A percentile compares a stretch with the other conserved stretches of the same genome.
phyloP scores from a whole-genome alignment of 106 monocot species.

The Acanthochlamys bracteata region DNA sequence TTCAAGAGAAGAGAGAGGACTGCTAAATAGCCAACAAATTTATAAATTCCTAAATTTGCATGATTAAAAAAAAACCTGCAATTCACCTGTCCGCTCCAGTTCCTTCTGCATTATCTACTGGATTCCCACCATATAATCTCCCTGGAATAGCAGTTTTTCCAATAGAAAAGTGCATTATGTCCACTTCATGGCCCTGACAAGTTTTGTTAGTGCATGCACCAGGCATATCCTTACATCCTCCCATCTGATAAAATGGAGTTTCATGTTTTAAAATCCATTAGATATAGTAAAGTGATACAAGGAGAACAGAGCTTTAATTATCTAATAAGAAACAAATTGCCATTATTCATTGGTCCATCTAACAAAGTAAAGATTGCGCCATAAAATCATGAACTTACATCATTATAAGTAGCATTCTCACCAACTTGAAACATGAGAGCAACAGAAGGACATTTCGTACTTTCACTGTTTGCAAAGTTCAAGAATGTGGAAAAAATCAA shows the following conservation, averaged over 20 bases:
- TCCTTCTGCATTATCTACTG: constrained; percentile 50
- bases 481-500: constrained; percentile 3
- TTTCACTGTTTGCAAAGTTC: constrained; percentile 35
- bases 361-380: neutral
- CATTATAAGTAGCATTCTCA: constrained; percentile 72
- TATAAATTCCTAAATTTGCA: neutral
- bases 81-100: constrained; percentile 74
- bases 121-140: constrained; percentile 83
- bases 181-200: constrained; percentile 91
- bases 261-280: neutral
- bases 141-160: constrained; percentile 92
- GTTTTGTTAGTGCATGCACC: constrained; percentile 61
- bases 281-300: neutral
- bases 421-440: constrained; percentile 98
- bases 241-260: constrained; percentile 60
- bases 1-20: too few relatives aligned
- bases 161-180: constrained; percentile 97
- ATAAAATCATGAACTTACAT: constrained; percentile 33
- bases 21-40: neutral
- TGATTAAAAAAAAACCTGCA: neutral
- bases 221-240: constrained; percentile 67
- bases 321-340: neutral
- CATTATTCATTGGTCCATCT: neutral
- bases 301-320: neutral
- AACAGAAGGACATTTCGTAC: constrained; percentile 74